Evolutionary conservation across 495 filamentous ascomycete genomes (phyloP).

Genomic region (Pyronema omphalodes): DNA sequence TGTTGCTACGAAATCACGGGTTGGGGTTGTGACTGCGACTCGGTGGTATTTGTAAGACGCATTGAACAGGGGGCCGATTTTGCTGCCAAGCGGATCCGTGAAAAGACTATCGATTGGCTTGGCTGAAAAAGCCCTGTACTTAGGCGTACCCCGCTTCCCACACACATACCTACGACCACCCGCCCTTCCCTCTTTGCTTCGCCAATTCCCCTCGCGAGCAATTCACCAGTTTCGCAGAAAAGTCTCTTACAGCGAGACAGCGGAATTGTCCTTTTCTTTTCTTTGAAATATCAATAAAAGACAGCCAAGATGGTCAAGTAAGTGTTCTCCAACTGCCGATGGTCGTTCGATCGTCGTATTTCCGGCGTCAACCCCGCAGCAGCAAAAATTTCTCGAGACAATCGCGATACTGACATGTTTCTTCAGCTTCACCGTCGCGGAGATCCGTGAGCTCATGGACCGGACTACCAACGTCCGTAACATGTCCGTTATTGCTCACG

Average conservation of each 20-base stretch:
- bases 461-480: conserved; percentile 93
- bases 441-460: conserved; percentile 95
- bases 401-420: conserved; percentile 11
- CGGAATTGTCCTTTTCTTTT: conserved; percentile 11
- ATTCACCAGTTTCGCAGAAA: not conserved
- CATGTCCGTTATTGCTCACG: conserved; percentile 99
- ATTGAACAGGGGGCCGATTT: not conserved
- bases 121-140: conserved; percentile 13
- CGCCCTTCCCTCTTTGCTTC: conserved; percentile 8
- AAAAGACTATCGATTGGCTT: not conserved
- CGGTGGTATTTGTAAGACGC: not conserved
- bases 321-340: conserved; percentile 30
- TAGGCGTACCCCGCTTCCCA: conserved; percentile 15
- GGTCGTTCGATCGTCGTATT: not conserved
- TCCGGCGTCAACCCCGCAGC: conserved; percentile 5
- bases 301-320: conserved; percentile 99
- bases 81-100: not conserved
- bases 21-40: not conserved
- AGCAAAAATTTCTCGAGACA: not conserved
- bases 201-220: conserved; percentile 2
- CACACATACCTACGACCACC: conserved; percentile 13
- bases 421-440: conserved; percentile 87
- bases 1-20: not conserved
- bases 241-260: conserved; percentile 6
- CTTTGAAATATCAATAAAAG: conserved; percentile 33